Conservation (phyloP, 345 rosid genomes). For the Melaleuca alternifolia region DNA sequence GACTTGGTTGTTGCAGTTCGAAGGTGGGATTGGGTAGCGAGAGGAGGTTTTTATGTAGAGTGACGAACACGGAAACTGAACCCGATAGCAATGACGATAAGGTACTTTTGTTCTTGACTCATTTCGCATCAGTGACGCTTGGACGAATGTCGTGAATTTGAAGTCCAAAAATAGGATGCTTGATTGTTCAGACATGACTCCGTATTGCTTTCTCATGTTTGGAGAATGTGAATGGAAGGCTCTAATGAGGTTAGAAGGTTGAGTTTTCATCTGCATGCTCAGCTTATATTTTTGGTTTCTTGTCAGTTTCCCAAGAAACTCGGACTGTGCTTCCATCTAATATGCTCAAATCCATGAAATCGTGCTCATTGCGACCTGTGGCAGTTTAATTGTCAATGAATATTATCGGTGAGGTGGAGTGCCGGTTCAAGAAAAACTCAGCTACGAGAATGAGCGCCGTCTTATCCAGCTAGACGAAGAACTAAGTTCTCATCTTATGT, state of each 20-base stretch:
- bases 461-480: background rate
- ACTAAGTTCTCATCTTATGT: background rate
- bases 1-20: slow-evolving; percentile 1
- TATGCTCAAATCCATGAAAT: background rate
- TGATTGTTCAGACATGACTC: background rate
- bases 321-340: background rate
- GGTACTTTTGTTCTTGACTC: slow-evolving; percentile 13
- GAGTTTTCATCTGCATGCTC: background rate
- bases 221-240: background rate
- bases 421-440: background rate
- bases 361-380: background rate
- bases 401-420: background rate
- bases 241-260: background rate
- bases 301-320: background rate
- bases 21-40: slow-evolving; percentile 26
- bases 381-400: background rate
- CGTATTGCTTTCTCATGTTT: background rate
- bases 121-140: background rate
- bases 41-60: slow-evolving; percentile 47
- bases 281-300: background rate
- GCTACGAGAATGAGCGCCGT: background rate
- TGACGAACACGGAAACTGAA: slow-evolving; percentile 50
- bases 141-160: background rate
- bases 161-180: background rate
- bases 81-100: slow-evolving; percentile 67